These are phyloP conservation scores for Pyrenophora tritici-repentis DNA, from an alignment of 2,329 filamentous ascomycete genomes.

Conservation along the genomic window DNA sequence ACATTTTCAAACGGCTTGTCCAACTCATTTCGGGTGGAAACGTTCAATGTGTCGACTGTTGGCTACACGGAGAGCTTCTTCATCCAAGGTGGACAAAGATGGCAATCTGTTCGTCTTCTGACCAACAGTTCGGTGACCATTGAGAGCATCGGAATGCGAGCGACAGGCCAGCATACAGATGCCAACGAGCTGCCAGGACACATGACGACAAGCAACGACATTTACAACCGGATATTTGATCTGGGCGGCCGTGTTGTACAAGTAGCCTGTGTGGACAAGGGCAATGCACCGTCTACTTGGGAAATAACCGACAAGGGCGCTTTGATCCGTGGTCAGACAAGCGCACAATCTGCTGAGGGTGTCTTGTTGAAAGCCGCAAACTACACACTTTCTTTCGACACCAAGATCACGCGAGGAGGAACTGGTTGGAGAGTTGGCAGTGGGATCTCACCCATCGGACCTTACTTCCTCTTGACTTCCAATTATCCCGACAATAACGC, in stretches of 20 bases:
- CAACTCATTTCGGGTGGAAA: constrained; percentile 8
- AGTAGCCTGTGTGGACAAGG: constrained; percentile 47
- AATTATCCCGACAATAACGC: background rate
- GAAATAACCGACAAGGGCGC: constrained; percentile 44
- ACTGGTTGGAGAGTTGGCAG: background rate
- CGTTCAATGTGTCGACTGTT: constrained; percentile 42
- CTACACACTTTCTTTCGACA: constrained; percentile 1
- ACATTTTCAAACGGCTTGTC: constrained; percentile 23
- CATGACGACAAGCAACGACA: constrained; percentile 12
- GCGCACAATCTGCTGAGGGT: constrained; percentile 11
- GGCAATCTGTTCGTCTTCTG: constrained; percentile 48
- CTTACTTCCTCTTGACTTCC: constrained; percentile 4
- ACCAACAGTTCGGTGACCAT: constrained; percentile 43
- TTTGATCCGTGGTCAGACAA: constrained; percentile 42
- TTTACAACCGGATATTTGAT: constrained; percentile 46
- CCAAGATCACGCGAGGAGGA: background rate
- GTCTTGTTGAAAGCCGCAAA: background rate
- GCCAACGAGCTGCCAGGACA: background rate
- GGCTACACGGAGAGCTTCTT: constrained; percentile 43
- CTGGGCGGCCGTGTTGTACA: constrained; percentile 46
- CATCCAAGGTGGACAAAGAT: constrained; percentile 50
- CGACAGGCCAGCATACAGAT: constrained; percentile 18
- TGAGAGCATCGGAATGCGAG: constrained; percentile 38
- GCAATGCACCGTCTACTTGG: constrained; percentile 41
- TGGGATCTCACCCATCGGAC: background rate